Percentiles rank a stretch among this genome's conserved stretches.
Evolutionary conservation across 2,329 filamentous ascomycete genomes (phyloP).

Genomic region (Zymoseptoria brevis): DNA sequence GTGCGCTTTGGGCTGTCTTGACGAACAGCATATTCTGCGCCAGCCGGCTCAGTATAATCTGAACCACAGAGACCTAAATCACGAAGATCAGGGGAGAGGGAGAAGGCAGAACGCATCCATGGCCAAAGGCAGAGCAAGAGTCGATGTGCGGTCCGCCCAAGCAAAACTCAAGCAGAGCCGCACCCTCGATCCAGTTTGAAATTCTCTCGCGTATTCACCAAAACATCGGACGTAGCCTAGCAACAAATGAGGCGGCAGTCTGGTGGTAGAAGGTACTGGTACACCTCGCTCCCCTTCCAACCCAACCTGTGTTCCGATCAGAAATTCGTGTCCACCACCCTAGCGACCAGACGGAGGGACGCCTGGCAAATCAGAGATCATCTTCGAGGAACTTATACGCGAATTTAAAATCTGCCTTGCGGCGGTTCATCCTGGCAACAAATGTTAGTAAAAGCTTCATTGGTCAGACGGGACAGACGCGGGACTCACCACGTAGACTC

Average conservation of each 20-base stretch:
- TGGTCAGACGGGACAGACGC: constrained; percentile 5
- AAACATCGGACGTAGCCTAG: background rate
- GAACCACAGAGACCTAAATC: no score
- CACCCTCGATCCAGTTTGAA: background rate
- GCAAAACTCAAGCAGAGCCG: background rate
- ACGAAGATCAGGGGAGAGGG: background rate
- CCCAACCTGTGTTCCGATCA: background rate
- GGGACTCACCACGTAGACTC: constrained; percentile 87
- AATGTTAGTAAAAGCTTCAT: constrained; percentile 7
- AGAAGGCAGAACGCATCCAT: background rate
- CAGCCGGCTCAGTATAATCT: no score
- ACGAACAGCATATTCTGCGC: no score
- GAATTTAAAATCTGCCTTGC: constrained; percentile 97
- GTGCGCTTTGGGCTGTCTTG: no score
- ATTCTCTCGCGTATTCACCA: background rate
- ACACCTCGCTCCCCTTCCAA: background rate
- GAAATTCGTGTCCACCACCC: background rate
- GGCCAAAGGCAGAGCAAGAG: background rate
- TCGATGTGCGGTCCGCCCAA: background rate
- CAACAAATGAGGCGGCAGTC: background rate
- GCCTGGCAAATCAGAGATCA: constrained; percentile 33
- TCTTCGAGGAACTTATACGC: constrained; percentile 97
- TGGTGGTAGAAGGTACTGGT: background rate
- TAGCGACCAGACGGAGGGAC: background rate
- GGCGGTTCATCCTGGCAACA: constrained; percentile 79